Evolutionary conservation across 257 asterid species (phyloP), one percentile per base, ranked within the genome.

Genomic region (Scutellaria minor): DNA sequence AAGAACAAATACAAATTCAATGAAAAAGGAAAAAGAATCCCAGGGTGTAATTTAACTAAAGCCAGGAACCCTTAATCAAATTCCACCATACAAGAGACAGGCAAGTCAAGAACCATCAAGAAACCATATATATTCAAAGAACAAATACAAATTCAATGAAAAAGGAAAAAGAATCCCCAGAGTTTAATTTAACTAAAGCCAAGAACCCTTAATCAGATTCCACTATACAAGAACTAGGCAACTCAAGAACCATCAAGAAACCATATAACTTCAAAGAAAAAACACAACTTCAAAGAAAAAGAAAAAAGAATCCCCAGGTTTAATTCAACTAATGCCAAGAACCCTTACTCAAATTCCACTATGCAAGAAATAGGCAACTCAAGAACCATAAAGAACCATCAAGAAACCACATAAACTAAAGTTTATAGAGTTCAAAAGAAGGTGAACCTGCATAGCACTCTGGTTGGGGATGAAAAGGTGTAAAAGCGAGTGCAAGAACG

Each of bases 371-470:
- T 24, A 68, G 47, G 59, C 46, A 69, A 54, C 11, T 20, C 41
- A 47, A 24, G 35, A 68, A 50, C 14, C 56, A 44, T 15, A 18
- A 18, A 18, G 18, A 18, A 18, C 18, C 18, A 18, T 18, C 20
- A 67, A 50, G 9, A 69, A 66, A 65, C 65, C 64, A 76, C 31
- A 20, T 5, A 79, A 78, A 24, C 44, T 40, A 40, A n/a, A 13
- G 9, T 10, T 41, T 2, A 7, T 9, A 10, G 57, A 71, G 68
- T 40, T 10, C 4, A 18, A 58, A 58, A 65, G 55, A 50, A 76
- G 75, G 9, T 13, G 74, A 66, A 93, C 98, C 98, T 89, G 87
- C 64, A 76, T 57, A 76, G 74, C 54, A 81, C 80, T 81, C 75
- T 86, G 52, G 37, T 77, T 0, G 88, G 74, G 68, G 92, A 77